Percentiles rank a stretch among this genome's conserved stretches.
These are phyloP conservation scores for Fermentozyma sake DNA, from an alignment of 1,139 yeast species.

Conservation along the genomic window DNA sequence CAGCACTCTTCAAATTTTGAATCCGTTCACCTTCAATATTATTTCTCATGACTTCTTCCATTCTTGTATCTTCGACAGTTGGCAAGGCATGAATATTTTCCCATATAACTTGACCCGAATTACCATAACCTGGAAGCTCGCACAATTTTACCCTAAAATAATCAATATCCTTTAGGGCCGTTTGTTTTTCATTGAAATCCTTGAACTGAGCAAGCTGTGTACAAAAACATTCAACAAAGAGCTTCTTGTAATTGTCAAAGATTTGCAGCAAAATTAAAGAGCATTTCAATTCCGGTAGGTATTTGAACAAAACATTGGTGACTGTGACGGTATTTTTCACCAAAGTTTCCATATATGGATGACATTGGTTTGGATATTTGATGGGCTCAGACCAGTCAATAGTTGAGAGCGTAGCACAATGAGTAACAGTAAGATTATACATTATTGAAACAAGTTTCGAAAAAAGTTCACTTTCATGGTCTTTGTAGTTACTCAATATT, in stretches of 20 bases:
- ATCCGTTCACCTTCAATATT: conserved; percentile 31
- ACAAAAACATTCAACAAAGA: conserved; percentile 51
- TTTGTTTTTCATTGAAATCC: conserved; percentile 50
- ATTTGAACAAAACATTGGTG: conserved; percentile 54
- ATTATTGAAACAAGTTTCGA: conserved; percentile 63
- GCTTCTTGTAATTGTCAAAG: conserved; percentile 56
- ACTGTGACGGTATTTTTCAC: conserved; percentile 66
- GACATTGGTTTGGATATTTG: conserved; percentile 42
- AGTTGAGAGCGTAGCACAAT: conserved; percentile 40
- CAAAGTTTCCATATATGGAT: conserved; percentile 61
- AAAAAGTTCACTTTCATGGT: conserved; percentile 65
- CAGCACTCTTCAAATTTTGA: conserved; percentile 1
- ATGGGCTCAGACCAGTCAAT: conserved; percentile 50
- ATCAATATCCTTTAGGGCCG: conserved; percentile 58
- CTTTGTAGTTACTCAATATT: conserved; percentile 38
- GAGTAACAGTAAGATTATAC: conserved; percentile 57
- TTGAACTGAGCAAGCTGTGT: conserved; percentile 48
- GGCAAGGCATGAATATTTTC: conserved; percentile 57
- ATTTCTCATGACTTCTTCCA: conserved; percentile 44
- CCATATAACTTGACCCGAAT: conserved; percentile 63
- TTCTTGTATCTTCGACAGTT: conserved; percentile 45
- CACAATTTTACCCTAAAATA: conserved; percentile 59
- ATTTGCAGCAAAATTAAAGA: conserved; percentile 49
- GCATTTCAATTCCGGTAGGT: conserved; percentile 51
- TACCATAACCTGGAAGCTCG: conserved; percentile 59